Conservation (phyloP, 139 green algal genomes). For the Chlamydomonas incerta region DNA sequence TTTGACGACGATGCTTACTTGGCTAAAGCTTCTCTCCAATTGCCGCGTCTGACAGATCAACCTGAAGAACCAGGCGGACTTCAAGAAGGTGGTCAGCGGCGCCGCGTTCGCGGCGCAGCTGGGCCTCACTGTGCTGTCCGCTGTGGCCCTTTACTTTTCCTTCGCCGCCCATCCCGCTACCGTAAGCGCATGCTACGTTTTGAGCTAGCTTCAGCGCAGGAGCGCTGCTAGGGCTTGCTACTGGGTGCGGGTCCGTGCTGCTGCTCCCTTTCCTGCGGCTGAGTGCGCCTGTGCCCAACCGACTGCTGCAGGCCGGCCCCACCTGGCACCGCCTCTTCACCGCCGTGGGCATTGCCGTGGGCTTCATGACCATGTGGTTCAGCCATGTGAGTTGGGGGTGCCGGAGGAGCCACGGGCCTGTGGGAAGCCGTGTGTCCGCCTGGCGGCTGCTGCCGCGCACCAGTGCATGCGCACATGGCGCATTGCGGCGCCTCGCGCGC, state of each 20-base stretch:
- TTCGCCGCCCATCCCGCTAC: not conserved
- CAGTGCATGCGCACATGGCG: too few relatives aligned
- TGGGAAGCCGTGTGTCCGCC: too few relatives aligned
- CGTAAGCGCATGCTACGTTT: not conserved
- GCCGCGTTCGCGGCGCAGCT: not conserved
- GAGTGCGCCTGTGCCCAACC: too few relatives aligned
- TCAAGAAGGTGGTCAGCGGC: not conserved
- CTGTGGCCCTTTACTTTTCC: not conserved
- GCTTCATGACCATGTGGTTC: not conserved
- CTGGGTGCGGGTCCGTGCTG: not conserved
- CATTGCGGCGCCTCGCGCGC: too few relatives aligned
- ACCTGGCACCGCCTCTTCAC: not conserved
- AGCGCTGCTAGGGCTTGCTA: too few relatives aligned
- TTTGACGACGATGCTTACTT: not conserved
- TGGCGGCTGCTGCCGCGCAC: too few relatives aligned
- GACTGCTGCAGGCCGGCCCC: too few relatives aligned
- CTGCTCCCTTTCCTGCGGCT: too few relatives aligned
- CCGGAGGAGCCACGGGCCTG: too few relatives aligned
- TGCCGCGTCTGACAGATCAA: not conserved
- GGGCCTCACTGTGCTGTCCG: not conserved
- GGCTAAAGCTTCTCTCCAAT: too few relatives aligned
- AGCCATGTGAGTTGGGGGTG: too few relatives aligned
- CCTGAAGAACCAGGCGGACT: not conserved
- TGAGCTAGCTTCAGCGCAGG: too few relatives aligned
- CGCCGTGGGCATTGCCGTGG: not conserved